Base-by-base conservation (phyloP, 164 flowering plant species). In the Umbellularia californica region DNA sequence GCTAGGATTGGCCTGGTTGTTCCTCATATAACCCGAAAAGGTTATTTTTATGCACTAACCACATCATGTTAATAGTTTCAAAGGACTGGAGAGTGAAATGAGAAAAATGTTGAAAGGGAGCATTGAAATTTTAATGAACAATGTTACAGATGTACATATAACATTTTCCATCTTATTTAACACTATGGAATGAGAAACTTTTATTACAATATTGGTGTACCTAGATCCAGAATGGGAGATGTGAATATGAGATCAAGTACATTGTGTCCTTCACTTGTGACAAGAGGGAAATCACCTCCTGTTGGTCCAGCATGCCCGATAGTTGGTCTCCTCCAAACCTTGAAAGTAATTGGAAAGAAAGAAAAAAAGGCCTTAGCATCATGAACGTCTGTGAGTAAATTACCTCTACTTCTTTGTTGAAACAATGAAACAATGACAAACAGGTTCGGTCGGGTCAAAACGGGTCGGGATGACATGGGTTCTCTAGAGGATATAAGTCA, bases 261-360 rank as follows among this genome's bases (percentile, higher is more conserved):
- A 51, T 90, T 81, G 65, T 85, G 87, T 63, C 92, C 94, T 79
- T 88, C 90, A 79, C 77, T 82, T 23, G 94, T 90, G 60, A 88
- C 76, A n/a, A 90, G 23, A 24, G 94, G 94, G 73, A 87, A 90
- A 60, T 88, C 90, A 50, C 90, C 94, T 33, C 90, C 92, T 2
- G 70, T 51, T 24, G 94, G 94, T 73, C 79, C 90, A 22, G 92
- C 90, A 71, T 79, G 76, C 52, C 92, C 90, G 47, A 78, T 76
- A 7, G 87, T 73, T 47, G 92, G 74, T 82, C 90, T 88, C 76
- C 94, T 85, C 94, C 94, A 90, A 22, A 90, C 94, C 92, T 90
- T 81, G 69, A 82, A 50, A 55, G 35, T 35, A 28, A n/a, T 23
- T 2, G 33, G 47, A 17, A 28, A 30, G 14, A 11, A 65, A 65